Evolutionary conservation across 768 basidiomycete genomes (phyloP), one percentile per base, ranked within the genome.

Genomic region (Tricholoma sp.): DNA sequence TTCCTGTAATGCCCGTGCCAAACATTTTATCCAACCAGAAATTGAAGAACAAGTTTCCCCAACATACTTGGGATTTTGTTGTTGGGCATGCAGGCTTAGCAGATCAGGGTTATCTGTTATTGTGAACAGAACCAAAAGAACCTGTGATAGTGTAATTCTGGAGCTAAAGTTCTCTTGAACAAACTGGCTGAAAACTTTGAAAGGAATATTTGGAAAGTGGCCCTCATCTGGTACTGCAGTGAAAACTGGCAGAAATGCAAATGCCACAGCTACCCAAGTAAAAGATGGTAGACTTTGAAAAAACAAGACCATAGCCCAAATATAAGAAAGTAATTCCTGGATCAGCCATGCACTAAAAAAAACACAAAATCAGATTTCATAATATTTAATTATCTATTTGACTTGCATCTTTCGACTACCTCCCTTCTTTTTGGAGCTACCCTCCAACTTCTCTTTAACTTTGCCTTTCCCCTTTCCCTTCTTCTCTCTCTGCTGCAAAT

Each of bases 11-110:
- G 24, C 52, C 11, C 52, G 39, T n/a, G 59, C 57, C 34, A 60
- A 43, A n/a, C 49, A 43, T 60, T 58, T 60, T 12, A 60, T 58
- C 59, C 59, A 60, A 11, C 58, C 58, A 59, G 50, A 22, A n/a
- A 39, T 45, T 22, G 34, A 12, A 37, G 37, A 16, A 14, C 4
- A 6, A 7, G 4, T 43, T 47, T 60, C 59, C 18, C 49, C 53
- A 18, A 8, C 14, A 31, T 12, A 46, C 7, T 21, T 41, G 4
- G 57, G 57, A 55, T 54, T 53, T 11, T 61, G 52, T 52, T 62
- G 61, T n/a, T 47, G 24, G 3, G 52, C 59, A 61, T 62, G 61
- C 10, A 62, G 35, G 22, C 54, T 61, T 32, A 62, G 52, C 24
- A 62, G 10, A 34, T 61, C 61, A 3, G 56, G 37, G 49, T 62